These are phyloP conservation scores for Marasmius sp. DNA, from an alignment of 1,284 basidiomycete species.

Conservation along the genomic window DNA sequence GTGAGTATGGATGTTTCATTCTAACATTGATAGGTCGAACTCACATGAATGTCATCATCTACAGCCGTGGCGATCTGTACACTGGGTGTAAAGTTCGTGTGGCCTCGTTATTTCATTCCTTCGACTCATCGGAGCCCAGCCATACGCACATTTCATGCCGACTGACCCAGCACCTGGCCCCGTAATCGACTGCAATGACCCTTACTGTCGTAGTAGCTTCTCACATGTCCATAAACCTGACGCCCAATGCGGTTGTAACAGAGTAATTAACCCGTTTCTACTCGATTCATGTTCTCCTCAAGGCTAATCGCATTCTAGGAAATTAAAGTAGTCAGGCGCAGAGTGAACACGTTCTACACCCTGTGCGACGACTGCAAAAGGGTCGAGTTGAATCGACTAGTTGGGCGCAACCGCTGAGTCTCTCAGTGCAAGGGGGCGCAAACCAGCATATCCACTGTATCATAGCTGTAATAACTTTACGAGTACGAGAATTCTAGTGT, in stretches of 20 bases:
- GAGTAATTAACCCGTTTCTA: not conserved
- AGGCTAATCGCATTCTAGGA: conserved; percentile 1
- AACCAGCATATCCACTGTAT: too few relatives aligned
- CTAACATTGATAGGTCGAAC: not conserved
- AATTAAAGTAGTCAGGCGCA: conserved; percentile 6
- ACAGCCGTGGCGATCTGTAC: conserved; percentile 62
- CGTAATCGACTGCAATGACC: conserved; percentile 40
- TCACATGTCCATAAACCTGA: conserved; percentile 42
- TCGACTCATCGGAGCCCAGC: conserved; percentile 2
- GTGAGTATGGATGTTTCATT: conserved; percentile 23
- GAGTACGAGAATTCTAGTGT: too few relatives aligned
- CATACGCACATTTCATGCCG: conserved; percentile 54
- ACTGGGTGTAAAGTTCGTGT: conserved; percentile 57
- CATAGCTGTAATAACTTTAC: too few relatives aligned
- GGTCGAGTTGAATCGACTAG: conserved; percentile 12
- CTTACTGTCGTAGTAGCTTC: conserved; percentile 42
- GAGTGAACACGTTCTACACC: conserved; percentile 14
- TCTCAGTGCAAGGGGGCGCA: not conserved
- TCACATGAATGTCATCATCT: not conserved
- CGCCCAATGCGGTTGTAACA: conserved; percentile 22
- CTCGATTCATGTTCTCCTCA: not conserved
- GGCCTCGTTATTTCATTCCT: conserved; percentile 3
- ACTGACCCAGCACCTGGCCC: conserved; percentile 48
- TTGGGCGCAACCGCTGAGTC: conserved; percentile 9
- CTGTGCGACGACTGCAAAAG: conserved; percentile 15